Conservation (phyloP, 352 stramenopile species). For the Phytophthora sp. region DNA sequence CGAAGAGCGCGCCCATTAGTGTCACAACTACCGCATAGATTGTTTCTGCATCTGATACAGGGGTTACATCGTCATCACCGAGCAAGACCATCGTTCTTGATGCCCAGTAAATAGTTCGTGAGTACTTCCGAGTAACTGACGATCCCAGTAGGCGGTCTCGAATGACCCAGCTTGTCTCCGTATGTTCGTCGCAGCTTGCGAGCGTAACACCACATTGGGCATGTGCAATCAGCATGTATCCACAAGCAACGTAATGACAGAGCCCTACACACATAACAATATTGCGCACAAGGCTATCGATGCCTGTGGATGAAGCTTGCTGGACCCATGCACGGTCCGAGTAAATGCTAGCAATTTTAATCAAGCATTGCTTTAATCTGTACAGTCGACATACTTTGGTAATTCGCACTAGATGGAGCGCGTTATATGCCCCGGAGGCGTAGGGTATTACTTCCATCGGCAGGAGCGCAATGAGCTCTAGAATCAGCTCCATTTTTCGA, state of each 20-base stretch:
- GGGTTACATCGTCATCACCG: slow-evolving; percentile 70
- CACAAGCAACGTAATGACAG: slow-evolving; percentile 66
- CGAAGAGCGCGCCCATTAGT: slow-evolving; percentile 56
- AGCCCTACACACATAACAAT: slow-evolving; percentile 41
- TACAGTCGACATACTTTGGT: slow-evolving; percentile 70
- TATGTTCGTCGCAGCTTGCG: slow-evolving; percentile 44
- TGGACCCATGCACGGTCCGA: slow-evolving; percentile 52
- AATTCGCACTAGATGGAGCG: slow-evolving; percentile 62
- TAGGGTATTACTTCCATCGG: slow-evolving; percentile 62
- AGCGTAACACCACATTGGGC: slow-evolving; percentile 57
- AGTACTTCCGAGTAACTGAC: slow-evolving; percentile 54
- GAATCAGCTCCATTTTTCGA: slow-evolving; percentile 44
- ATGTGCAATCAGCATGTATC: slow-evolving; percentile 76
- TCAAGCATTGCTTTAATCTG: slow-evolving; percentile 42
- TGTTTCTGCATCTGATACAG: slow-evolving; percentile 59
- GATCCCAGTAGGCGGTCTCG: slow-evolving; percentile 55
- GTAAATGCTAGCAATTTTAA: slow-evolving; percentile 55
- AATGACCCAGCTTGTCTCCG: slow-evolving; percentile 69
- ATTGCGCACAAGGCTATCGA: slow-evolving; percentile 52
- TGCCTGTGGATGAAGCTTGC: slow-evolving; percentile 61
- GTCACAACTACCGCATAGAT: slow-evolving; percentile 56
- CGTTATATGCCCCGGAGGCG: slow-evolving; percentile 45
- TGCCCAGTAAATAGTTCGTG: slow-evolving; percentile 63
- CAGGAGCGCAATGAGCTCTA: slow-evolving; percentile 59
- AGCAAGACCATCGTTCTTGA: slow-evolving; percentile 63